Evolutionary conservation across 78 protist species (phyloP), one percentile per base, ranked within the genome.

Genomic region (Polysphondylium violaceum): DNA sequence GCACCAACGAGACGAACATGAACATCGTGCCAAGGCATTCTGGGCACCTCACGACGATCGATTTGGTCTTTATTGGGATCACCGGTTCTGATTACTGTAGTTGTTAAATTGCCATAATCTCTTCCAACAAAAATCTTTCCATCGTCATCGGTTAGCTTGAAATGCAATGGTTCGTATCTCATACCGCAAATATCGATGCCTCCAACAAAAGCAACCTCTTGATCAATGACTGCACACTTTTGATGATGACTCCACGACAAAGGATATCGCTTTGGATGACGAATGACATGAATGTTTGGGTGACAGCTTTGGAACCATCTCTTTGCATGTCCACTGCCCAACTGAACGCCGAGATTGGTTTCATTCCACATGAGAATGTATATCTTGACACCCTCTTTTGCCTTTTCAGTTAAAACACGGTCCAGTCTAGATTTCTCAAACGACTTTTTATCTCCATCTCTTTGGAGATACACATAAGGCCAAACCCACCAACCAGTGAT

Each of bases 11-110:
- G 29, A 19, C 74, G 29, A 59, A 88, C 58, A 29, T 63, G 90
- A 23, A 97, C 86, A 77, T 97, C 98, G 74, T 97, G 98, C 98
- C 98, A 97, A 3, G 98, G 98, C 97, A 97, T 96, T 31, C 98
- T 88, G n/a, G 86, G 87, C 14, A 53, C 51, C 36, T 51, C 60
- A 1, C n/a, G 21, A 31, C 87, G 23, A 44, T 83, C 40, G 14
- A 78, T 51, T 50, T 78, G 88, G 64, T 78, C 88, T 41, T 65
- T 44, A 21, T 43, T n/a, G 1, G 88, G 88, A 36, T 64, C 58
- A 31, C 76, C 86, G 36, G 79, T 61, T 25, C 77, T 23, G 25
- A 29, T 31, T 1, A 58, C 74, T 4, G 31, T 35, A 35, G 43
- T 31, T 2, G 31, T 35, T 19, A 68, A 43, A 35, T 88, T 88